phyloP scores from a whole-genome alignment of 2,329 filamentous ascomycete genomes.

The Trichoderma koningii region DNA sequence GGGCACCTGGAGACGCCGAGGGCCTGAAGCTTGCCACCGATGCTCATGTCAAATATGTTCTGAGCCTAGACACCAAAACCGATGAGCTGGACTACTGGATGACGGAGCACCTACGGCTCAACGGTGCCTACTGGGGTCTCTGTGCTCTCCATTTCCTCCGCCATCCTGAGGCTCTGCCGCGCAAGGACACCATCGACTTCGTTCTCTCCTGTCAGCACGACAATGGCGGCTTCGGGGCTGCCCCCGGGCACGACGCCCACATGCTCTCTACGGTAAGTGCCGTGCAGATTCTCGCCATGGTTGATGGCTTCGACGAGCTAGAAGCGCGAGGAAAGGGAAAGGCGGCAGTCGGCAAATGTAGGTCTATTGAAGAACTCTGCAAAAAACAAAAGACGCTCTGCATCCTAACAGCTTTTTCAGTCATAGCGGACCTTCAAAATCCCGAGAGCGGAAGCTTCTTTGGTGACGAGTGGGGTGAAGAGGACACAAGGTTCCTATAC shows the following conservation, averaged over 20 bases:
- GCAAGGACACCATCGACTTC: conserved; percentile 81
- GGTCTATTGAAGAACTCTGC: conserved; percentile 41
- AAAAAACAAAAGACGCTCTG: conserved; percentile 16
- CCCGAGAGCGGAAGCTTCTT: conserved; percentile 80
- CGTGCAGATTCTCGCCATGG: conserved; percentile 85
- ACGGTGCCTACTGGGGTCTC: conserved; percentile 95
- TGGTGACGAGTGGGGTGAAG: conserved; percentile 95
- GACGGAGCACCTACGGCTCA: conserved; percentile 93
- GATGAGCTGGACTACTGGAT: conserved; percentile 98
- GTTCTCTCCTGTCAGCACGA: conserved; percentile 93
- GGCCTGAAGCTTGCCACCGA: conserved; percentile 52
- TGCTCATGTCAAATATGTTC: conserved; percentile 86
- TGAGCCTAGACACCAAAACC: conserved; percentile 85
- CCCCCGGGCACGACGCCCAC: conserved; percentile 91
- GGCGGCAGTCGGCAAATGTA: conserved; percentile 76
- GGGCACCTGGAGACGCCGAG: conserved; percentile 36
- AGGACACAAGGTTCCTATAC: conserved; percentile 92
- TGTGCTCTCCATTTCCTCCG: conserved; percentile 84
- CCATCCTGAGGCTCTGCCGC: conserved; percentile 77
- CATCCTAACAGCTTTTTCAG: conserved; percentile 43
- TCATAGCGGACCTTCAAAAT: conserved; percentile 82
- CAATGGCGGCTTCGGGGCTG: conserved; percentile 88
- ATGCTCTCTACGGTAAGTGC: conserved; percentile 96
- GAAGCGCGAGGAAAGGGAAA: conserved; percentile 67
- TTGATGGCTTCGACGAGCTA: conserved; percentile 82